phyloP scores from a whole-genome alignment of 371 early-diverging fungal genomes.

The Mortierella sp. region DNA sequence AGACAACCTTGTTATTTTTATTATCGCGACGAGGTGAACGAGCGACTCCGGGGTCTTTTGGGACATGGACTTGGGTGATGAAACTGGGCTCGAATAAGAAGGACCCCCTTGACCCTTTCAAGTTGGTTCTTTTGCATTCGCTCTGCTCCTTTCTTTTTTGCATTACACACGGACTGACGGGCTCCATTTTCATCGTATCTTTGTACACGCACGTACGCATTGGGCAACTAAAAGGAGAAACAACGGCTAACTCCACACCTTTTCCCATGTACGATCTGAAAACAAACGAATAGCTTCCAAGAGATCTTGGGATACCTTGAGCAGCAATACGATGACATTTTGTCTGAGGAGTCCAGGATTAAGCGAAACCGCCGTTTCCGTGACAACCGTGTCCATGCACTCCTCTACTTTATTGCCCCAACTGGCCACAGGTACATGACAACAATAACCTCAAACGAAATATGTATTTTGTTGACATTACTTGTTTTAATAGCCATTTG shows the following conservation, averaged over 20 bases:
- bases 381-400: conserved; percentile 97
- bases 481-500: not conserved
- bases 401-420: conserved; percentile 97
- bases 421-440: conserved; percentile 90
- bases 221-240: not conserved
- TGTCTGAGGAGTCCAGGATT: conserved; percentile 94
- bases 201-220: not conserved
- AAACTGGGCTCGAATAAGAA: conserved; percentile 10
- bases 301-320: conserved; percentile 95
- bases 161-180: not conserved
- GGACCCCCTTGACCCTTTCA: conserved; percentile 12
- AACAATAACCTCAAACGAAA: not conserved
- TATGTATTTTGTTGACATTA: too few species aligned
- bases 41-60: not conserved
- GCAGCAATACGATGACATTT: conserved; percentile 94
- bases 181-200: not conserved
- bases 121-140: conserved; percentile 13
- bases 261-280: not conserved
- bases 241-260: not conserved
- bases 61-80: not conserved
- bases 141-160: conserved; percentile 16
- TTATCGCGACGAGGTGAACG: not conserved
- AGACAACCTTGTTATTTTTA: not conserved
- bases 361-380: conserved; percentile 97
- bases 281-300: conserved; percentile 65